Percentiles rank a stretch among this genome's conserved stretches.
phyloP scores from a whole-genome alignment of 176 grass and related monocot species.

The Avena sativa region DNA sequence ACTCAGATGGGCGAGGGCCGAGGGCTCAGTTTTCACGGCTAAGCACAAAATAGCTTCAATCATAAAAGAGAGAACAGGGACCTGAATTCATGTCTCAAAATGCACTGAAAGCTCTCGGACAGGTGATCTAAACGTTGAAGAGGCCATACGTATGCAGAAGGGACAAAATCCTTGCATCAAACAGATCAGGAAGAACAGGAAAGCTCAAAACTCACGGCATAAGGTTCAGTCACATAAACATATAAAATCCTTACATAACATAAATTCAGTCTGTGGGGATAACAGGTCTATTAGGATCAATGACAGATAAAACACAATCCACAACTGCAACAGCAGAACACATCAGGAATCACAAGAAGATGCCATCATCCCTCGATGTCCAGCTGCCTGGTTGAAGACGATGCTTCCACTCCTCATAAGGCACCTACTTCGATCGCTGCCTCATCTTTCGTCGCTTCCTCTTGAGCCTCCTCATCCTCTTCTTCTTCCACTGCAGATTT shows the following conservation, averaged over 20 bases:
- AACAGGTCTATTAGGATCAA: constrained; percentile 9
- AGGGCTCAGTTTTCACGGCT: too few relatives aligned
- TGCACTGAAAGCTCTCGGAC: too few relatives aligned
- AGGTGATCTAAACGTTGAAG: too few relatives aligned
- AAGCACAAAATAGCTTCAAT: too few relatives aligned
- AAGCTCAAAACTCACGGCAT: not conserved
- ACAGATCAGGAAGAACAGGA: not conserved
- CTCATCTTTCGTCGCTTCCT: constrained; percentile 94
- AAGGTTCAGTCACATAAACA: not conserved
- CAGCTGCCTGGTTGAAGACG: not conserved
- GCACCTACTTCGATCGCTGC: constrained; percentile 74
- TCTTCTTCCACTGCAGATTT: constrained; percentile 80
- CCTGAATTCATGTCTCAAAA: too few relatives aligned
- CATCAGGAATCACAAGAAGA: not conserved
- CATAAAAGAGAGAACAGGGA: too few relatives aligned
- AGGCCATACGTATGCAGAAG: too few relatives aligned
- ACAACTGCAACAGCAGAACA: not conserved
- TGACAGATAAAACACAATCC: not conserved
- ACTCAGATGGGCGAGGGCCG: too few relatives aligned
- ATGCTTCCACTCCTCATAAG: not conserved
- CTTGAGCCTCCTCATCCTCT: constrained; percentile 93
- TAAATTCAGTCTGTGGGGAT: constrained; percentile 6
- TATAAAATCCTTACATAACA: constrained; percentile 11
- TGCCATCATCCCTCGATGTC: not conserved
- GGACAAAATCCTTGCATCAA: too few relatives aligned